A percentile compares a stretch with the other conserved stretches of the same genome.
Evolutionary conservation across 306 rosid species (phyloP).

Genomic region (Prunus kanzakura): DNA sequence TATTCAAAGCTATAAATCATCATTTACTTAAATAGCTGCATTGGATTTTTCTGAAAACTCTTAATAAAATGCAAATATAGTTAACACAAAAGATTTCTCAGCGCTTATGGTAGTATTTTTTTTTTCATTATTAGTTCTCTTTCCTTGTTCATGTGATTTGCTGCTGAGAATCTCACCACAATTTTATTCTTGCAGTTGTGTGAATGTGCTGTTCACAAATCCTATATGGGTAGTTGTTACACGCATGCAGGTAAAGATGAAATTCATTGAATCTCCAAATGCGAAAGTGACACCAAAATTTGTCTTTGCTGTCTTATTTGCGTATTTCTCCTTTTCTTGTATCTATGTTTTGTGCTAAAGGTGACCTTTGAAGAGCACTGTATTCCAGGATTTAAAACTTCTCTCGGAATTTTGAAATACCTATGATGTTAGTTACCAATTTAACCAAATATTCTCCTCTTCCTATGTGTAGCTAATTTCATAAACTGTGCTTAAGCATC

Average conservation of each 20-base stretch:
- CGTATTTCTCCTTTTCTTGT: not conserved
- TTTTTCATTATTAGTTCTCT: not conserved
- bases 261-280: slow-evolving; percentile 11
- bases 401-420: not conserved
- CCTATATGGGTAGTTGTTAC: slow-evolving; percentile 96
- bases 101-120: not conserved
- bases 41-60: not conserved
- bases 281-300: slow-evolving; percentile 4
- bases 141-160: slow-evolving; percentile 9
- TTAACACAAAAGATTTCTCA: not conserved
- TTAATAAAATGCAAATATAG: not conserved
- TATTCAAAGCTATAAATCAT: not conserved
- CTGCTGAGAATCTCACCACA: slow-evolving; percentile 13
- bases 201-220: slow-evolving; percentile 88
- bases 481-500: not conserved
- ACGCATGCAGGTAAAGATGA: slow-evolving; percentile 79
- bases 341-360: not conserved
- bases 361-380: not conserved
- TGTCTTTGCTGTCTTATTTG: not conserved
- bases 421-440: not conserved
- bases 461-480: not conserved
- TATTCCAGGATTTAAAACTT: not conserved
- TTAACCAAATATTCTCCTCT: not conserved
- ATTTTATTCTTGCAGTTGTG: slow-evolving; percentile 60
- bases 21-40: not conserved